Evolutionary conservation across 805 yeast species (phyloP), one percentile per base, ranked within the genome.

Genomic region (Candida hungchunana): DNA sequence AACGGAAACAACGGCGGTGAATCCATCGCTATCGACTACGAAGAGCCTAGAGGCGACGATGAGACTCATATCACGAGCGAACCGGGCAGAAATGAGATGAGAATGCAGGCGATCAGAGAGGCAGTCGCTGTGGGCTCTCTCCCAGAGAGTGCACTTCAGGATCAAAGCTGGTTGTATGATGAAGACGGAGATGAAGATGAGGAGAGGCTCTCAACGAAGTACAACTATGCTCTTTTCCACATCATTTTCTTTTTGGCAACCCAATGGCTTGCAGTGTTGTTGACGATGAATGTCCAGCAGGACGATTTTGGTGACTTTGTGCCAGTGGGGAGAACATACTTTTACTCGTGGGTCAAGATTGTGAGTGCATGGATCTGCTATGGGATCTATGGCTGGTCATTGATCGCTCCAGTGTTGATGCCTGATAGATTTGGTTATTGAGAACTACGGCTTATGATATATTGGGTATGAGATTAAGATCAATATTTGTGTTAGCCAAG

Each of bases 121-220:
- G 98, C 98, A 0, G 96, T 93, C n/a, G 89, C 84, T 38, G 94
- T 85, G 52, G 99, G 99, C 0, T 79, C 95, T 4, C 68, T 93
- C 39, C 98, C 98, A 0, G 95, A 82, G 47, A 81, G 95, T 47
- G 98, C 97, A 0, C 68, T 93, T 20, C 71, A 72, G 32, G 96
- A 90, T 48, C 73, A 73, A 34, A 60, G 74, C 20, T 83, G 85
- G 71, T 64, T 79, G 26, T 66, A 60, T 26, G 73, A 63, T 11
- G 66, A 47, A 5, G 63, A n/a, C n/a, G n/a, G 46, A 3, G 71
- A 62, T 15, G 66, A 63, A 15, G 87, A 80, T 43, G 85, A 78
- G 32, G 85, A 80, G 46, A 60, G 69, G 41, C 60, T 62, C 31
- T 66, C 71, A 30, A 86, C 90, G 1, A 81, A 79, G 55, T 89